phyloP scores from a whole-genome alignment of 371 early-diverging fungal genomes.

The Mortierella sp. region DNA sequence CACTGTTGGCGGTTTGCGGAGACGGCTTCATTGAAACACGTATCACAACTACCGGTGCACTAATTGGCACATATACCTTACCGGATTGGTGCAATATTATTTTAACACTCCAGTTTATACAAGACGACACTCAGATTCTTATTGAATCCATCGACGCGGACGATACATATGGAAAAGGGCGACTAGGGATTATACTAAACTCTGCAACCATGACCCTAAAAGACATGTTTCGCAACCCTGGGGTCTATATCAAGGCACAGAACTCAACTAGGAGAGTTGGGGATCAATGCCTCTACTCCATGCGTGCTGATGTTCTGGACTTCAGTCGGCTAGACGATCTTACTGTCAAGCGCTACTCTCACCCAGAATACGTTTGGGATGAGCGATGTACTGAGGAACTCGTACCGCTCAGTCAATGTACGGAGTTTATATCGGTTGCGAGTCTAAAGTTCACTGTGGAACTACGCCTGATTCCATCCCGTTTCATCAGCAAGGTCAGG shows the following conservation, averaged over 20 bases:
- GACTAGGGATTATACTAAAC: background rate
- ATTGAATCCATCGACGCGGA: background rate
- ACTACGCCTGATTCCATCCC: too few relatives aligned
- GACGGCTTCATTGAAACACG: slow-evolving; percentile 1
- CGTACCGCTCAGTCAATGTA: background rate
- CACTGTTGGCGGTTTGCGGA: background rate
- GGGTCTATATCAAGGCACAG: background rate
- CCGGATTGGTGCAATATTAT: background rate
- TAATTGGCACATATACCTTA: background rate
- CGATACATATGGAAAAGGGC: slow-evolving; percentile 1
- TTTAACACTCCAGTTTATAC: slow-evolving; percentile 5
- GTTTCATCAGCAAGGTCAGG: too few relatives aligned
- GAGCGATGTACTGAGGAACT: background rate
- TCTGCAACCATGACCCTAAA: background rate
- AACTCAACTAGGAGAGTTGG: too few relatives aligned
- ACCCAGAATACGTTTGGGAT: background rate
- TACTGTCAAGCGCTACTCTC: background rate
- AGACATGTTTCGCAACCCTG: background rate
- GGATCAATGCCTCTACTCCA: too few relatives aligned
- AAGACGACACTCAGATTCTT: slow-evolving; percentile 1
- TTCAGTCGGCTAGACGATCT: slow-evolving; percentile 1
- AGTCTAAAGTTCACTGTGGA: background rate
- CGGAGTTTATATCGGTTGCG: background rate
- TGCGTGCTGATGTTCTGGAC: background rate
- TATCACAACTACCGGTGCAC: background rate